Base-by-base conservation (phyloP, 805 yeast genomes). In the Yamadazyma phyllophila region DNA sequence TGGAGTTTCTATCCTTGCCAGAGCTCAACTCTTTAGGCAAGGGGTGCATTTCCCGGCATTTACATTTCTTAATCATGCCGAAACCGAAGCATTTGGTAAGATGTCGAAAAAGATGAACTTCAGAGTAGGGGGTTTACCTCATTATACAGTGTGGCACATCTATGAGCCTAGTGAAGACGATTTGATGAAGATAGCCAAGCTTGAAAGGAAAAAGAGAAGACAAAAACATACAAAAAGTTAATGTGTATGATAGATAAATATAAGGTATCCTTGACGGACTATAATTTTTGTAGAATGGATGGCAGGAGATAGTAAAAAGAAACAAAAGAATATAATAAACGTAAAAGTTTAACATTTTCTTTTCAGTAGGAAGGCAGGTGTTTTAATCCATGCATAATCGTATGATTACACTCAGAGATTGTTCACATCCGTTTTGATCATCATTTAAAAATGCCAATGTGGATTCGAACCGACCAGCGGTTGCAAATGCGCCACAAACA, bases 131-230 rank as follows among this genome's bases (percentile, higher is more conserved):
- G 97, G 97, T 0, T 73, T 89, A 52, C 96, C 96, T 4, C 91
- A 89, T 66, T 89, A 88, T 63, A 87, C 91, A 0, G 71, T 88
- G 36, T 88, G 96, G 96, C 96, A 88, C 63, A 85, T 89, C 40
- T 87, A 84, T 61, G 96, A 87, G 59, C 96, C 96, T 12, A 84
- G 91, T 67, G 91, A 84, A 62, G 92, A 87, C 58, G 96, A 87
- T 66, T 69, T 87, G 52, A 72, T 75, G 53, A 81, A 82, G 54
- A 85, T 87, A 44, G 85, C 88, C 2, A 73, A 72, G 54, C 71
- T 80, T 62, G 95, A 86, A 63, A 73, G 90, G 54, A 77, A 76
- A 55, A 81, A 77, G 63, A 76, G 88, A 66, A 73, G 81, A 20
- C 43, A 44, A 36, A 44, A 39, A 44, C 39, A 44, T 26, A 38